These are phyloP conservation scores for Coemansia sp. DNA, from an alignment of 192 early-diverging fungal species.

Conservation along the genomic window DNA sequence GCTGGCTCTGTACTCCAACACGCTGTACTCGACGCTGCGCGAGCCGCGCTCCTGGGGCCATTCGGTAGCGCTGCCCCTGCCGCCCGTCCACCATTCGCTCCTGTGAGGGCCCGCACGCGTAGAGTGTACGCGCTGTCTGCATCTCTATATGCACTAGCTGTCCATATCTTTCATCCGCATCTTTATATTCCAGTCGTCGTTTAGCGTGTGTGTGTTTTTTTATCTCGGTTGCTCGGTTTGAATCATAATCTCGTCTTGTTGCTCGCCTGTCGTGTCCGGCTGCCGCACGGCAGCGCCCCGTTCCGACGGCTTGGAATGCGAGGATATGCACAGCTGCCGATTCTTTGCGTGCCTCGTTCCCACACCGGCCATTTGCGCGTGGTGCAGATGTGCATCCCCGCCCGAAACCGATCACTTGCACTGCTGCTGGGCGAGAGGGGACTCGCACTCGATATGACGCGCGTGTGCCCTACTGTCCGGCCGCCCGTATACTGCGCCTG, in stretches of 20 bases:
- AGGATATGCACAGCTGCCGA: neutral
- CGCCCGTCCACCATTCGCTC: neutral
- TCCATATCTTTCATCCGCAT: slow-evolving; percentile 1
- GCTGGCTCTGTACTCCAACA: slow-evolving; percentile 26
- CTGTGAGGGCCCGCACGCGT: neutral
- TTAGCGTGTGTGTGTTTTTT: too few relatives aligned
- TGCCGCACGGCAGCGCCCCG: neutral
- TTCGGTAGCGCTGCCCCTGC: slow-evolving; percentile 26
- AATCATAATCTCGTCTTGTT: too few relatives aligned
- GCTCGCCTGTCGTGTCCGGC: too few relatives aligned
- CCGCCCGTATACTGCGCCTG: neutral
- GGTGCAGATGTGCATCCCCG: neutral
- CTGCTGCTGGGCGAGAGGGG: too few relatives aligned
- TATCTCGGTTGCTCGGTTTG: too few relatives aligned
- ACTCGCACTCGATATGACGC: neutral
- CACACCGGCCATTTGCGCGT: too few relatives aligned
- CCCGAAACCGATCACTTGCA: slow-evolving; percentile 5
- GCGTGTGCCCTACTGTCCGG: neutral
- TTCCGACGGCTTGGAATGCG: neutral
- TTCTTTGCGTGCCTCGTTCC: too few relatives aligned
- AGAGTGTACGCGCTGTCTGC: neutral
- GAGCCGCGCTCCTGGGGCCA: slow-evolving; percentile 48
- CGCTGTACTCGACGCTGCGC: slow-evolving; percentile 32
- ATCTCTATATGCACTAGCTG: slow-evolving; percentile 8
- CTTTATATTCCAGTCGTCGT: neutral